Evolutionary conservation across 2,329 filamentous ascomycete species (phyloP), one percentile per base, ranked within the genome.

Genomic region (Thielaviopsis populi): DNA sequence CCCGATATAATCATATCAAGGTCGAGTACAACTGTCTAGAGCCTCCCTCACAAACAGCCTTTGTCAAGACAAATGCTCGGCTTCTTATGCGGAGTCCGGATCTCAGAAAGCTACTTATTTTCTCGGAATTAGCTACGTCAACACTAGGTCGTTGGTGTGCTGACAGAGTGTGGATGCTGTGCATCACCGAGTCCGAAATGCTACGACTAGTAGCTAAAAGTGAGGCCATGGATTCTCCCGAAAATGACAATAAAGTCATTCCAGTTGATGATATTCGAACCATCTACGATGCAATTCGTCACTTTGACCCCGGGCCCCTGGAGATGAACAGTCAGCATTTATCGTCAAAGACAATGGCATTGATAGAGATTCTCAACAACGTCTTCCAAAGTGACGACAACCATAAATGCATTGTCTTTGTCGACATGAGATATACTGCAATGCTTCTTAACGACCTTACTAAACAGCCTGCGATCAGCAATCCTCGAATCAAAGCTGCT

Each of bases 321-420:
- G 27, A 54, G 6, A 54, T 54, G 22, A 30, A 50, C 22, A 37
- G 22, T 22, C 27, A 22, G 1, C 70, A 78, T 2, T 69, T 95
- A 13, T 95, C 91, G 30, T 77, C 83, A 17, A 99, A 97, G 72
- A 85, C 92, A 0, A 73, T 80, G 3, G 69, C 79, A 4, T 79
- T 97, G 0, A 72, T 83, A 24, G 70, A 76, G 1, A 82, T 84
- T 63, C 76, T 97, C 0, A 71, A 73, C 2, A 73, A 82, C 7
- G 80, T 86, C 60, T 96, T 91, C 69, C 74, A 80, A 40, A 73
- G 77, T 1, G 74, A 77, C 2, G 78, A 77, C 1, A 78, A 83
- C 6, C 77, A 80, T 33, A 84, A 85, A 19, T 95, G 90, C 70
- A 95, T 99, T 63, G 82, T 97, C 0, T 97, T 99, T 72, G 90